Conservation (phyloP, 371 early-diverging fungal genomes). For the Parasitella parasitica region DNA sequence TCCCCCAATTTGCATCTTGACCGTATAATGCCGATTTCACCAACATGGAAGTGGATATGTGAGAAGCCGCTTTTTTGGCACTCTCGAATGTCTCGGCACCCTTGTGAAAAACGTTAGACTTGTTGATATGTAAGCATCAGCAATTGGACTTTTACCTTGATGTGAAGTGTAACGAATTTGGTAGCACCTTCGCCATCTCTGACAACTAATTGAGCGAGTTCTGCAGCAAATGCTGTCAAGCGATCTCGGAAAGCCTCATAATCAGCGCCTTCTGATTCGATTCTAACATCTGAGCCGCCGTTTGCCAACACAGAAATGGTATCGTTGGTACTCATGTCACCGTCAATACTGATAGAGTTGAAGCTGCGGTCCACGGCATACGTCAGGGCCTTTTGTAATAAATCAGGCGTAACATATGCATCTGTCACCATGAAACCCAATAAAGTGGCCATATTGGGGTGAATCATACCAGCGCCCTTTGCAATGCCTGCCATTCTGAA, state of each 20-base stretch:
- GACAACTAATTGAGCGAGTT: slow-evolving; percentile 85
- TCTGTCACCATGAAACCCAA: slow-evolving; percentile 88
- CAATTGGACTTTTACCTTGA: no score
- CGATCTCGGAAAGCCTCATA: slow-evolving; percentile 68
- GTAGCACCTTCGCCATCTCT: slow-evolving; percentile 97
- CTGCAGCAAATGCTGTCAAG: slow-evolving; percentile 78
- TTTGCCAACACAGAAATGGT: slow-evolving; percentile 89
- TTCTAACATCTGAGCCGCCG: slow-evolving; percentile 62
- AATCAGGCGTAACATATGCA: slow-evolving; percentile 58
- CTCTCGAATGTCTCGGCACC: slow-evolving; percentile 71
- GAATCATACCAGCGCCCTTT: slow-evolving; percentile 97
- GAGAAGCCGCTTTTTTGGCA: slow-evolving; percentile 81
- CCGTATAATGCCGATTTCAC: slow-evolving; percentile 96
- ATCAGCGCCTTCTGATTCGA: slow-evolving; percentile 53
- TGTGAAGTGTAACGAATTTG: slow-evolving; percentile 90
- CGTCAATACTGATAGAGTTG: slow-evolving; percentile 93
- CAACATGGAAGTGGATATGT: slow-evolving; percentile 88
- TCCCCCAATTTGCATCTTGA: slow-evolving; percentile 97
- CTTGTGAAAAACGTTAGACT: slow-evolving; percentile 35
- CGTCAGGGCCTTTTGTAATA: slow-evolving; percentile 72
- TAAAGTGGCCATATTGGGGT: slow-evolving; percentile 93
- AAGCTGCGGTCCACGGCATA: slow-evolving; percentile 89
- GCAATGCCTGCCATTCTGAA: slow-evolving; percentile 89
- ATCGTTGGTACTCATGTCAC: slow-evolving; percentile 96
- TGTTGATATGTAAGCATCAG: no score